phyloP scores from a whole-genome alignment of 495 filamentous ascomycete species.

The Lineolata rhizophorae region DNA sequence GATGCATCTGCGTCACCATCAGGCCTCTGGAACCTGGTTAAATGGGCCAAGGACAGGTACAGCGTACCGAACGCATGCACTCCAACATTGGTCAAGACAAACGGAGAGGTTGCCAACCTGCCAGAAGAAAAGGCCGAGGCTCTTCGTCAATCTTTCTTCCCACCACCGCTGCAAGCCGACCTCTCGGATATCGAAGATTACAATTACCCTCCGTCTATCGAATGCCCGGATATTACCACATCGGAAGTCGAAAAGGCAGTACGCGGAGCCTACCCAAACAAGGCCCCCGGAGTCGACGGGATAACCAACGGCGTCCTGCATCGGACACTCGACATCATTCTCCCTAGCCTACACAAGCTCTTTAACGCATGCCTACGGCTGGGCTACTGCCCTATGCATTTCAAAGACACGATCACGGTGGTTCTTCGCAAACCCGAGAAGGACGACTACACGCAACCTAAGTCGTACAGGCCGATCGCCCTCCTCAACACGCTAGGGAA shows the following conservation, averaged over 20 bases:
- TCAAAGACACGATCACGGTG: slow-evolving; percentile 13
- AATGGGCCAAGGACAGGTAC: slow-evolving; percentile 2
- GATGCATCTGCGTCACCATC: no score
- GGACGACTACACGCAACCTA: slow-evolving; percentile 12
- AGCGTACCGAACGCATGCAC: not conserved
- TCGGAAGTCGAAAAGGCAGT: slow-evolving; percentile 10
- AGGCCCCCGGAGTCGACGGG: slow-evolving; percentile 12
- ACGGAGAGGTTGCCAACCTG: not conserved
- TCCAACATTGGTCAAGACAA: not conserved
- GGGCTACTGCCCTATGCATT: slow-evolving; percentile 12
- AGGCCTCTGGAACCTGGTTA: slow-evolving; percentile 2
- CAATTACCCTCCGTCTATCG: slow-evolving; percentile 7
- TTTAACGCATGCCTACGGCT: slow-evolving; percentile 1
- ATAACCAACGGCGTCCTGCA: slow-evolving; percentile 12
- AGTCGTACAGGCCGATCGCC: slow-evolving; percentile 16
- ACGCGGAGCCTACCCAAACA: slow-evolving; percentile 6
- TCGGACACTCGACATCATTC: slow-evolving; percentile 1
- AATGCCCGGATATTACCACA: slow-evolving; percentile 7
- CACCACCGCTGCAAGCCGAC: slow-evolving; percentile 7
- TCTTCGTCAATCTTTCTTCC: slow-evolving; percentile 13
- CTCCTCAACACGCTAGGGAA: slow-evolving; percentile 19
- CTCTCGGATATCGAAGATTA: slow-evolving; percentile 9
- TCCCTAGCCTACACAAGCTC: slow-evolving; percentile 1
- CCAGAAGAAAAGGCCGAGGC: slow-evolving; percentile 6
- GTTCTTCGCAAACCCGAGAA: slow-evolving; percentile 15